A percentile compares a stretch with the other conserved stretches of the same genome.
phyloP scores from a whole-genome alignment of 768 basidiomycete genomes.

The Strobilomyces confusus region DNA sequence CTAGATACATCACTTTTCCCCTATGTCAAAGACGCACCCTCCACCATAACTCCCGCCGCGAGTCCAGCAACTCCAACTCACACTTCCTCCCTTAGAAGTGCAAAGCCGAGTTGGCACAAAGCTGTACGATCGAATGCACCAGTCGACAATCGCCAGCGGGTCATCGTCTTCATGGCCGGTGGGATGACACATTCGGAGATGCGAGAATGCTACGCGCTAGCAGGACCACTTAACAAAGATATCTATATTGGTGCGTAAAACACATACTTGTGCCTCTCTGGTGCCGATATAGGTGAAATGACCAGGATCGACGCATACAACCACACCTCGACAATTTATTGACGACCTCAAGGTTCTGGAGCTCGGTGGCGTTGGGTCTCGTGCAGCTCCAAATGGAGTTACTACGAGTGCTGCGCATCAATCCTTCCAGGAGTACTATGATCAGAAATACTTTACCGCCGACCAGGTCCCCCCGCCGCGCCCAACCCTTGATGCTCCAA shows the following conservation, averaged over 20 bases:
- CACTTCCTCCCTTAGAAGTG: slow-evolving; percentile 78
- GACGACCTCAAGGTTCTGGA: slow-evolving; percentile 87
- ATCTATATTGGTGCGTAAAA: slow-evolving; percentile 73
- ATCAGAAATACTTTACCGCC: slow-evolving; percentile 64
- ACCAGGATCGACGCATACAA: slow-evolving; percentile 83
- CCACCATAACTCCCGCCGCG: slow-evolving; percentile 41
- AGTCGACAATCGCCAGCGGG: slow-evolving; percentile 62
- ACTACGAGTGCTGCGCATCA: slow-evolving; percentile 44
- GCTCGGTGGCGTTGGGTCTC: slow-evolving; percentile 80
- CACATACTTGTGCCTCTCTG: slow-evolving; percentile 36
- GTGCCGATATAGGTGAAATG: slow-evolving; percentile 27
- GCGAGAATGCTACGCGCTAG: slow-evolving; percentile 80
- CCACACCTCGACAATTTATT: slow-evolving; percentile 80
- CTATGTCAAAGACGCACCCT: slow-evolving; percentile 79
- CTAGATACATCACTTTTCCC: slow-evolving; percentile 83
- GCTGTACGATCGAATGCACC: slow-evolving; percentile 52
- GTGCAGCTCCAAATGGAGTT: slow-evolving; percentile 65
- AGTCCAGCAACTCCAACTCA: slow-evolving; percentile 47
- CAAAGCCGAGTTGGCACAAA: slow-evolving; percentile 87
- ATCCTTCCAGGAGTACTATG: slow-evolving; percentile 72
- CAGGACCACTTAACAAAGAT: slow-evolving; percentile 74
- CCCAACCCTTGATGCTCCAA: slow-evolving; percentile 24
- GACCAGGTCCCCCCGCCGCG: slow-evolving; percentile 31
- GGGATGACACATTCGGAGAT: slow-evolving; percentile 97
- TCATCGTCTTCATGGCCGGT: slow-evolving; percentile 89